Conservation (phyloP, 1,284 basidiomycete species). For the Cerioporus squamosus region DNA sequence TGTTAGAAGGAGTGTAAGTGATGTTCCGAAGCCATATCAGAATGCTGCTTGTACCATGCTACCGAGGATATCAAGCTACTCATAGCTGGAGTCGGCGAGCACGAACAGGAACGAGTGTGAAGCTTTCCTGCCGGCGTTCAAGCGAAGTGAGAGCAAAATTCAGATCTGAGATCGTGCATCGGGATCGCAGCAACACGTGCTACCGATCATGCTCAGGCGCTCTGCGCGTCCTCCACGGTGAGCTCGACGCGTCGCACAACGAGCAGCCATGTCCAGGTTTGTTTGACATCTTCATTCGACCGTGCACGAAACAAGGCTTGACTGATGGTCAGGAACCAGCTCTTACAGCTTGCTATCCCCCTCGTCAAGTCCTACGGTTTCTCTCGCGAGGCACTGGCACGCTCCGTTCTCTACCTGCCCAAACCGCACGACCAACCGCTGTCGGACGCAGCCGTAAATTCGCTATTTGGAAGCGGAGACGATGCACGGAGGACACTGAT, state of each 20-base stretch:
- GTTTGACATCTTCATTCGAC: too few relatives aligned
- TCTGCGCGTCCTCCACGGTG: background rate
- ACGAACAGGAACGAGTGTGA: background rate
- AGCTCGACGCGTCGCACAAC: too few relatives aligned
- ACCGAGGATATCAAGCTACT: conserved; percentile 73
- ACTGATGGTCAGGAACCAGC: conserved; percentile 18
- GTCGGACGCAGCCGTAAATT: conserved; percentile 68
- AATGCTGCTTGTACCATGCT: conserved; percentile 41
- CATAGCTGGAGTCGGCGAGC: conserved; percentile 44
- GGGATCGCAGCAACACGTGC: too few relatives aligned
- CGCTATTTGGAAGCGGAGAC: conserved; percentile 75
- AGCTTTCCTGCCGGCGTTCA: background rate
- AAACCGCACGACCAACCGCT: conserved; percentile 60
- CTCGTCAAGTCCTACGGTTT: conserved; percentile 71
- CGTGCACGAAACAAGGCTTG: background rate
- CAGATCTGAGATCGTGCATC: conserved; percentile 21
- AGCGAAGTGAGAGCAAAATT: conserved; percentile 18
- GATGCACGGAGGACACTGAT: conserved; percentile 66
- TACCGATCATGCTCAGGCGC: too few relatives aligned
- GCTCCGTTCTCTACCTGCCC: conserved; percentile 60
- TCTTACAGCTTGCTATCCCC: conserved; percentile 61
- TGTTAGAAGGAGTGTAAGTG: conserved; percentile 42
- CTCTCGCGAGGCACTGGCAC: conserved; percentile 69
- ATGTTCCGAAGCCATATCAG: too few relatives aligned
- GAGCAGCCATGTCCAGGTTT: conserved; percentile 12